Percentiles rank a stretch among this genome's conserved stretches.
Evolutionary conservation across 345 rosid genomes (phyloP).

Genomic region (Salix koriyanagi): DNA sequence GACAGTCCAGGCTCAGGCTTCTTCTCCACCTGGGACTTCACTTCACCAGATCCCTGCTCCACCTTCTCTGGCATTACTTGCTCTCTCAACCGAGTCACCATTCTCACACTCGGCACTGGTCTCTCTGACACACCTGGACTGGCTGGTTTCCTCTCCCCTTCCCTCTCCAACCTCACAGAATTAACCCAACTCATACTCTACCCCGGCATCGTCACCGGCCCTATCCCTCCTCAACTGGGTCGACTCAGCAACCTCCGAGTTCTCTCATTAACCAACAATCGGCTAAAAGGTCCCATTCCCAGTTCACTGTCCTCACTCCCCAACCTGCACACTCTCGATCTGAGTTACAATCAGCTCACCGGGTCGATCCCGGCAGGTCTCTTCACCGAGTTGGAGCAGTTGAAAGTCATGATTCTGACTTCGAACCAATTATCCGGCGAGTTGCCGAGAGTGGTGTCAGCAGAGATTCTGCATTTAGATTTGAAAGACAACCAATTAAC

Average conservation of each 20-base stretch:
- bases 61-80: conserved; percentile 63
- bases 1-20: conserved; percentile 54
- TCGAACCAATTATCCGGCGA: conserved; percentile 46
- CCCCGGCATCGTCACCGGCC: conserved; percentile 79
- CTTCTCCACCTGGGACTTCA: conserved; percentile 65
- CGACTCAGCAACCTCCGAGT: conserved; percentile 52
- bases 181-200: conserved; percentile 69
- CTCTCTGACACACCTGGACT: conserved; percentile 49
- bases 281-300: conserved; percentile 74
- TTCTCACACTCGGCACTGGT: conserved; percentile 51
- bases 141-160: conserved; percentile 68
- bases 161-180: conserved; percentile 51
- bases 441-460: conserved; percentile 32
- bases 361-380: conserved; percentile 56
- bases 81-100: conserved; percentile 38
- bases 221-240: conserved; percentile 62
- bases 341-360: conserved; percentile 63
- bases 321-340: conserved; percentile 68
- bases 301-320: conserved; percentile 43
- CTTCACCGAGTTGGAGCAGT: conserved; percentile 4
- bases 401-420: conserved; percentile 49
- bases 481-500: conserved; percentile 47
- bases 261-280: conserved; percentile 67
- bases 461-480: conserved; percentile 65
- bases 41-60: conserved; percentile 53